A percentile compares a stretch with the other conserved stretches of the same genome.
Conservation (phyloP, 345 rosid genomes). For the Turritis glabra region DNA sequence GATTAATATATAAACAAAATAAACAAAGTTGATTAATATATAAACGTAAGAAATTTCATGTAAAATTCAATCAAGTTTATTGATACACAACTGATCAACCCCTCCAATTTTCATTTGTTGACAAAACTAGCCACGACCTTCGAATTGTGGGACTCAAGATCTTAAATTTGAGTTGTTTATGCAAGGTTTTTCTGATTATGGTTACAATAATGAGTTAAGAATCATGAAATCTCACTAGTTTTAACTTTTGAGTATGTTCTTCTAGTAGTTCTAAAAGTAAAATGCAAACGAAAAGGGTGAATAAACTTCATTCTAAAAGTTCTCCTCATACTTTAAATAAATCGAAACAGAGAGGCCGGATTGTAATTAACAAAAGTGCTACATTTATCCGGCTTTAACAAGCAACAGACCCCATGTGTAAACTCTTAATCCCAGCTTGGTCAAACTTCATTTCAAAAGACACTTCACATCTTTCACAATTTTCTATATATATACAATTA, state of each 20-base stretch:
- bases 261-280: neutral
- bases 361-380: slow-evolving; percentile 16
- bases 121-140: slow-evolving; percentile 1
- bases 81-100: neutral
- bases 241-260: neutral
- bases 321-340: neutral
- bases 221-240: slow-evolving; percentile 9
- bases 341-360: neutral
- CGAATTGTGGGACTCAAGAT: neutral
- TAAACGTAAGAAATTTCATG: slow-evolving; percentile 4
- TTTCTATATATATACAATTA: neutral
- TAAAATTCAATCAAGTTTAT: neutral
- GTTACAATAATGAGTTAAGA: neutral
- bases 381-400: slow-evolving; percentile 6
- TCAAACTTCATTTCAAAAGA: slow-evolving; percentile 22
- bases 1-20: neutral
- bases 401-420: slow-evolving; percentile 33
- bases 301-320: neutral
- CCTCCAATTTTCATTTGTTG: slow-evolving; percentile 16
- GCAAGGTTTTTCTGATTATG: neutral
- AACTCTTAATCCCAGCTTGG: slow-evolving; percentile 18
- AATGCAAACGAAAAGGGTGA: neutral
- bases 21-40: slow-evolving; percentile 29
- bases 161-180: neutral
- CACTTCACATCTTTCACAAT: slow-evolving; percentile 17